Conservation (phyloP, 306 rosid genomes). For the Trichosanthes cucumerina region DNA sequence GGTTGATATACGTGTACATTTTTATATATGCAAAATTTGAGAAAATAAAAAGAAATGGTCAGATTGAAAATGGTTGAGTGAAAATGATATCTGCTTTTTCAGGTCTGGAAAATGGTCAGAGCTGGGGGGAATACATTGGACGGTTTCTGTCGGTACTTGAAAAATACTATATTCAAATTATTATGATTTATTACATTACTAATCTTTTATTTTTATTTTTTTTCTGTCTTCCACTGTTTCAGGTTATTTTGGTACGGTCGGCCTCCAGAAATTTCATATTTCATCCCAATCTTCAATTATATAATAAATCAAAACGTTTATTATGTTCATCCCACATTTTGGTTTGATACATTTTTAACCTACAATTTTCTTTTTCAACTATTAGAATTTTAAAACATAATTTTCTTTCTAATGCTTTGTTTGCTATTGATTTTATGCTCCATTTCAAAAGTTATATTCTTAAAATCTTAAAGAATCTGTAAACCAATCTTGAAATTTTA, state of each 20-base stretch:
- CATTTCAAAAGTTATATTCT: no score
- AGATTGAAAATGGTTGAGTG: not conserved
- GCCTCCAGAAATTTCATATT: not conserved
- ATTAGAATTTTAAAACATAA: no score
- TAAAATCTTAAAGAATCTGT: no score
- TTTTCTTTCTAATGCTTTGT: no score
- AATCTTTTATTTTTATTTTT: not conserved
- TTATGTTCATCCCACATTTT: no score
- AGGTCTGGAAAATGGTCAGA: not conserved
- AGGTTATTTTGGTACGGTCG: not conserved
- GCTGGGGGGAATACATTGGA: not conserved
- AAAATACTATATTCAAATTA: not conserved
- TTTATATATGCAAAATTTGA: not conserved
- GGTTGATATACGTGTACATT: no score
- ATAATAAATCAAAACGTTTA: no score
- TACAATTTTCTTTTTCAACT: no score
- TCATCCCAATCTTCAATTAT: no score
- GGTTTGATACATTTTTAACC: no score
- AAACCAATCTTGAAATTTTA: no score
- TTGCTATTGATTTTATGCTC: no score
- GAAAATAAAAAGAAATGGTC: not conserved
- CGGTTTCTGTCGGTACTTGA: not conserved
- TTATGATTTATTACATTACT: not conserved
- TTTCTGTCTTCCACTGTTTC: not conserved
- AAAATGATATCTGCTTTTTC: not conserved